Percentiles rank a stretch among this genome's conserved stretches.
Evolutionary conservation across 768 basidiomycete genomes (phyloP).

Genomic region (Cystobasidium ongulense): DNA sequence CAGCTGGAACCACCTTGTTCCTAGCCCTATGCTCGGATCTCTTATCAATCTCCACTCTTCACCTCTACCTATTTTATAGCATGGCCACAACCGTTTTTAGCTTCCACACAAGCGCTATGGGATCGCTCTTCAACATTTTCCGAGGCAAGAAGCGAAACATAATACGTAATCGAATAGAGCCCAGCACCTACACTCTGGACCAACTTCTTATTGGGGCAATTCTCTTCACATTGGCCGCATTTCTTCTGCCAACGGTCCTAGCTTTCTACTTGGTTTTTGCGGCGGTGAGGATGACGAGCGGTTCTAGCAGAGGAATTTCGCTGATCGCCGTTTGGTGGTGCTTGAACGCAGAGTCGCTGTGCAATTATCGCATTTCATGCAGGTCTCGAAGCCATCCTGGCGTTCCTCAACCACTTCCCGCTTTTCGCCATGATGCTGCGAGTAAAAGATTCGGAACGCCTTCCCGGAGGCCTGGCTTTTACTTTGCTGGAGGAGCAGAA

Average conservation of each 20-base stretch:
- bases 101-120: slow-evolving; percentile 54
- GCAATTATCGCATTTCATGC: slow-evolving; percentile 57
- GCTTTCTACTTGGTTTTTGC: slow-evolving; percentile 81
- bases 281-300: slow-evolving; percentile 47
- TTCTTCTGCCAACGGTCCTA: slow-evolving; percentile 74
- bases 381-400: slow-evolving; percentile 57
- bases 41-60: slow-evolving; percentile 59
- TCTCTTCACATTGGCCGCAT: slow-evolving; percentile 69
- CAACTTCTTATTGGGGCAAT: slow-evolving; percentile 91
- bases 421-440: slow-evolving; percentile 78
- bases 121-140: slow-evolving; percentile 79
- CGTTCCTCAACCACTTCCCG: slow-evolving; percentile 85
- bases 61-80: slow-evolving; percentile 63
- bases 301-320: neutral
- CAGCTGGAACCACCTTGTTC: slow-evolving; percentile 54
- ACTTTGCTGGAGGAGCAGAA: neutral
- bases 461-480: slow-evolving; percentile 58
- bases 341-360: slow-evolving; percentile 50
- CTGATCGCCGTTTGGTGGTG: neutral
- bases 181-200: slow-evolving; percentile 84
- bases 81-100: slow-evolving; percentile 58
- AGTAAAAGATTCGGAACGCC: slow-evolving; percentile 68
- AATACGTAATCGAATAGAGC: slow-evolving; percentile 75
- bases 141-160: slow-evolving; percentile 84
- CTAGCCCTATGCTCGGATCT: slow-evolving; percentile 62